These are phyloP conservation scores for Dalbergia cultrata DNA, from an alignment of 306 rosid species.

Conservation along the genomic window DNA sequence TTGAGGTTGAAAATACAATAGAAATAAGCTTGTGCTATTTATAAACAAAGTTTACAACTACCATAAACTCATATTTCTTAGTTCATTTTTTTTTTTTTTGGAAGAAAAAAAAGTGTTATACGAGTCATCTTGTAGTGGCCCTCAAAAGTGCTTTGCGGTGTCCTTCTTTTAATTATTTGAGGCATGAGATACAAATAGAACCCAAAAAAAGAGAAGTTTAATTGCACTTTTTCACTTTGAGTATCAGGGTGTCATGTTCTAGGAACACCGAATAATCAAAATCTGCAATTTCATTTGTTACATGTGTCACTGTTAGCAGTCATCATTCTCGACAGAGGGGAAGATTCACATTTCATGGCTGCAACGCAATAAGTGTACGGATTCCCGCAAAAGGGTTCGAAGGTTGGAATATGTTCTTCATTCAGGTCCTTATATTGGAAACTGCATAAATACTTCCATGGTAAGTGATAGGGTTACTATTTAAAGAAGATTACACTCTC, in stretches of 20 bases:
- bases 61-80: background rate
- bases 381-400: background rate
- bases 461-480: background rate
- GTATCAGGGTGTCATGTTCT: background rate
- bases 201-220: constrained; percentile 1
- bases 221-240: constrained; percentile 25
- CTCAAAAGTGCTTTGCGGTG: constrained; percentile 23
- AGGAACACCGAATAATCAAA: constrained; percentile 25
- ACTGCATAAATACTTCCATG: background rate
- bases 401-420: constrained; percentile 10
- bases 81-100: background rate
- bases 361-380: background rate
- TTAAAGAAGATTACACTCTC: background rate
- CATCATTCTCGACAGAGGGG: background rate
- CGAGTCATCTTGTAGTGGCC: constrained; percentile 7
- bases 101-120: background rate
- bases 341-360: constrained; percentile 27
- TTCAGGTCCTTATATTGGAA: background rate
- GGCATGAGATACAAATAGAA: constrained; percentile 9
- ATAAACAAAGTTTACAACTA: too few species aligned
- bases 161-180: background rate
- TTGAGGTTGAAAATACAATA: background rate
- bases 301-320: background rate
- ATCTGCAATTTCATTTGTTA: constrained; percentile 40
- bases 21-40: background rate